Evolutionary conservation across 345 rosid species (phyloP), one percentile per base, ranked within the genome.

Genomic region (Gossypium arboreum): DNA sequence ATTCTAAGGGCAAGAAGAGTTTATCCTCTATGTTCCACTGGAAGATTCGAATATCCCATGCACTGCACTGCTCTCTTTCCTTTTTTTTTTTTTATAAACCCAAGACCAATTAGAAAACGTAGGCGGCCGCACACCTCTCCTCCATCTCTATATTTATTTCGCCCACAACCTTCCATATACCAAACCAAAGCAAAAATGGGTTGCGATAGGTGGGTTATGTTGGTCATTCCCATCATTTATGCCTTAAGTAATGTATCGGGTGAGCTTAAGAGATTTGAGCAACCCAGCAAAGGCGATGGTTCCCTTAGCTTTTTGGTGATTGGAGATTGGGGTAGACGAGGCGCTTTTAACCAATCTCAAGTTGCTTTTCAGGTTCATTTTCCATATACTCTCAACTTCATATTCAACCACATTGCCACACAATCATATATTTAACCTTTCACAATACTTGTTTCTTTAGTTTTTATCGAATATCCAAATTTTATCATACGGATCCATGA

Each of bases 281-380:
- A 88, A 11, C 79, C 88, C 63, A 57, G 84, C 1, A 88, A 86
- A 67, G 63, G 48, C 9, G 88, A 90, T 50, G 90, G 87, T 20
- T 81, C 92, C 4, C 85, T 60, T 60, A 60, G 65, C 43, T 60
- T 60, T 25, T 60, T 60, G 65, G 65, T 60, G 9, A 27, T 60
- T 86, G 97, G 95, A 20, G 97, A 92, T 67, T 92, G 95, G 97
- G 97, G 97, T 9, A 83, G 97, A 12, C 86, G 83, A 73, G 97
- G 95, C 25, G 76, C 64, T 56, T 92, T 47, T 62, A 92, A 92
- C 67, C 97, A 92, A 58, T 90, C 97, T 29, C 62, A 77, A 79
- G 92, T 92, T 22, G 93, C 97, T 43, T 20, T 55, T 72, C 93
- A 88, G 94, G 94, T 92, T 60, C 20, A 15, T 59, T 59, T 24